Evolutionary conservation across 108 stramenopile genomes (phyloP).

Genomic region (Cyclotella choctawhatcheeana): DNA sequence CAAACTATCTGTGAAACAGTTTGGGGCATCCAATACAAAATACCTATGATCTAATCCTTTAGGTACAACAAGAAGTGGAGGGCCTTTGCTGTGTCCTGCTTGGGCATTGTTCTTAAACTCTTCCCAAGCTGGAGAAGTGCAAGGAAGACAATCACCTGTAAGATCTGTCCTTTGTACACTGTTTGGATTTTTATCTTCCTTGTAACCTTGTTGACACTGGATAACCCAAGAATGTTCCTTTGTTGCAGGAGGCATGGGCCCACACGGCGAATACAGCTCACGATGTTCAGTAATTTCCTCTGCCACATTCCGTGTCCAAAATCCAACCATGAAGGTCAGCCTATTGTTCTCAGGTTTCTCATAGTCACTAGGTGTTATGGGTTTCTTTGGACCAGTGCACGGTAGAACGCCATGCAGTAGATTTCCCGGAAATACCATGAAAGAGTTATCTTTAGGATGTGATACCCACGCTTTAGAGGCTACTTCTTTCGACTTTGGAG

Average conservation of each 20-base stretch:
- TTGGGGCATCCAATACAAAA: constrained; percentile 76
- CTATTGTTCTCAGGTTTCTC: neutral
- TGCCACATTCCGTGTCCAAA: constrained; percentile 85
- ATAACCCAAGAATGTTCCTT: constrained; percentile 75
- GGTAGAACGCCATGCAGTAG: constrained; percentile 87
- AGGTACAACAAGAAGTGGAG: constrained; percentile 46
- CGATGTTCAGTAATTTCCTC: constrained; percentile 67
- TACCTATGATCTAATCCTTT: constrained; percentile 78
- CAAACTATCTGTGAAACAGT: constrained; percentile 63
- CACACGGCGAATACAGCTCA: constrained; percentile 83
- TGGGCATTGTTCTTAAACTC: constrained; percentile 16
- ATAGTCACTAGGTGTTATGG: neutral
- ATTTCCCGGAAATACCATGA: constrained; percentile 81
- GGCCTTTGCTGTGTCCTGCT: neutral
- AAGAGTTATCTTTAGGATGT: constrained; percentile 67
- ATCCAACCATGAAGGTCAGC: constrained; percentile 87
- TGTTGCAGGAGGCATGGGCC: constrained; percentile 71
- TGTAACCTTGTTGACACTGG: constrained; percentile 37
- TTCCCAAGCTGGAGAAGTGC: constrained; percentile 79
- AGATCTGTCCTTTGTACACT: neutral
- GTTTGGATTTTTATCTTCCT: neutral
- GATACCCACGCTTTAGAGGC: constrained; percentile 60
- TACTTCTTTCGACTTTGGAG: constrained; percentile 60
- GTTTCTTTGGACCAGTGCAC: constrained; percentile 54
- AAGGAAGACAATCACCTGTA: constrained; percentile 34